phyloP scores from a whole-genome alignment of 2,329 filamentous ascomycete genomes.

The Ascocoryne sarcoides region DNA sequence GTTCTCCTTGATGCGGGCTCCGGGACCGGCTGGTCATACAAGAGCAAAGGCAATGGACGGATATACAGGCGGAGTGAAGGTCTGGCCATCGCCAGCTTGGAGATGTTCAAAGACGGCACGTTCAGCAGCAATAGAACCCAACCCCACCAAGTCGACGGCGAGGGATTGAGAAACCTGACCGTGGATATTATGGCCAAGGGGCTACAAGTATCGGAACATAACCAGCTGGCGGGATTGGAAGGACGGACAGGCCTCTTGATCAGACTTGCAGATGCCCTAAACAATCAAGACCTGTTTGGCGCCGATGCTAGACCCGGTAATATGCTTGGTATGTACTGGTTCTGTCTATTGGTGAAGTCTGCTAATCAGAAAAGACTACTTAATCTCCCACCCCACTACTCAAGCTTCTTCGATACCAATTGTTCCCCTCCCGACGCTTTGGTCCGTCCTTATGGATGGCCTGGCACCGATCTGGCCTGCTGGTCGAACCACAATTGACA shows the following conservation, averaged over 20 bases:
- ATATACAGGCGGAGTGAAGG: conserved; percentile 81
- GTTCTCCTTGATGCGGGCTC: conserved; percentile 82
- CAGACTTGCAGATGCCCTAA: conserved; percentile 64
- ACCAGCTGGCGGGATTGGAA: conserved; percentile 76
- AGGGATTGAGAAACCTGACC: conserved; percentile 66
- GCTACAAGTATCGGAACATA: conserved; percentile 73
- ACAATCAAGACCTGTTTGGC: conserved; percentile 78
- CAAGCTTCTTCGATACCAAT: conserved; percentile 83
- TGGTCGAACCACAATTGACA: conserved; percentile 79
- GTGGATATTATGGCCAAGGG: conserved; percentile 68
- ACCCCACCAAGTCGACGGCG: conserved; percentile 83
- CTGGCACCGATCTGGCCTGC: conserved; percentile 82
- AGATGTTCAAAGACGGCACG: conserved; percentile 89
- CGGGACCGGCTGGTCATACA: conserved; percentile 85
- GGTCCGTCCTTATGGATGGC: conserved; percentile 83
- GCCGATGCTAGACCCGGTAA: conserved; percentile 79
- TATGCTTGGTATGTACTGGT: conserved; percentile 66
- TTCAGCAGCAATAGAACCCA: conserved; percentile 79
- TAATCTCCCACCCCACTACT: conserved; percentile 85
- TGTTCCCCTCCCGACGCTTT: conserved; percentile 77
- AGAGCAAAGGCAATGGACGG: conserved; percentile 78
- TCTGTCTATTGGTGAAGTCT: conserved; percentile 3
- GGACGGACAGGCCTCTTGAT: conserved; percentile 74
- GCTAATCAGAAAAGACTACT: conserved; percentile 57
- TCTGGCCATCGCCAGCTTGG: conserved; percentile 64